Percentiles rank a stretch among this genome's conserved stretches.
phyloP scores from a whole-genome alignment of 208 protist species.

The Naegleria lovaniensis region DNA sequence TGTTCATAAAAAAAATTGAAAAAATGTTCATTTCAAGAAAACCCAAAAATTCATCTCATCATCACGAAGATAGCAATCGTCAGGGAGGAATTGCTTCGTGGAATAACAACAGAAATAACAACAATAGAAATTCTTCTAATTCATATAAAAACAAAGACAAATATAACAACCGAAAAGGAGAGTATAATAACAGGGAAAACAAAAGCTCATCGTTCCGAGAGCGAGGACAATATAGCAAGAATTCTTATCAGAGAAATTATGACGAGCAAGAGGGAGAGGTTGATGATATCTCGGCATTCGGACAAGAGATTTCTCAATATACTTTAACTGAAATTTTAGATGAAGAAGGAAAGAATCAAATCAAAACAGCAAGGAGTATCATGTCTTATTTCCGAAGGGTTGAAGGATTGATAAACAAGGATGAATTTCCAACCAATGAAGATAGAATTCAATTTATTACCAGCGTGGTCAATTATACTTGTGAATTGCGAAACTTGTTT shows the following conservation, averaged over 20 bases:
- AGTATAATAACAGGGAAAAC: neutral
- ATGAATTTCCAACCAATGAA: conserved; percentile 4
- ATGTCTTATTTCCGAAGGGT: neutral
- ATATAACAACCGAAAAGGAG: neutral
- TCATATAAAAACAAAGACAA: neutral
- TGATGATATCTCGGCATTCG: neutral
- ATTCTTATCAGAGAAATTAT: too few species aligned
- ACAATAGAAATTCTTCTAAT: neutral
- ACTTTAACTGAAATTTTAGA: neutral
- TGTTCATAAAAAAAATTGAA: neutral
- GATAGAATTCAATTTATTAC: conserved; percentile 6
- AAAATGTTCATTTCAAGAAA: neutral
- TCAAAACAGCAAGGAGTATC: neutral
- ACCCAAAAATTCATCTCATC: neutral
- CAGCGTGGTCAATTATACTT: neutral
- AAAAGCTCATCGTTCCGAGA: too few species aligned
- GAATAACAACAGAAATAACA: neutral
- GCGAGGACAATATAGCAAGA: too few species aligned
- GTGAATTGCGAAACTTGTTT: neutral
- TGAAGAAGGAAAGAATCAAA: neutral
- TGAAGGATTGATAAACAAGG: neutral
- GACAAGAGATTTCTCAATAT: neutral
- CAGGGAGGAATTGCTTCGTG: neutral
- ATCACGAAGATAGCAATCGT: neutral
- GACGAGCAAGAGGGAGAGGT: neutral